Percentiles rank a stretch among this genome's conserved stretches.
phyloP scores from a whole-genome alignment of 257 asterid genomes.

The Solanum pimpinellifolium region DNA sequence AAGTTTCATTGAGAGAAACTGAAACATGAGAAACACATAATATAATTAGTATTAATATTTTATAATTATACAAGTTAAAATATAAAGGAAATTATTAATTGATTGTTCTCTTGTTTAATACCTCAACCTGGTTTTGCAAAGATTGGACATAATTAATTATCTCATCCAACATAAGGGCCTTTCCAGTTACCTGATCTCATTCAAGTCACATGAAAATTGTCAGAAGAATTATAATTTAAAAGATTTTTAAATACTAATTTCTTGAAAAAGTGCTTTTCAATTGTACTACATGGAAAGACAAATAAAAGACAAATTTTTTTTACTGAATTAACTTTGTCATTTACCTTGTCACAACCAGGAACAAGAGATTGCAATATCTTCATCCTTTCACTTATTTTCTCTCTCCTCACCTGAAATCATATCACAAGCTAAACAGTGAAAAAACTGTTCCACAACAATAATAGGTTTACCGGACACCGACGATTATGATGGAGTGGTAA shows the following conservation, averaged over 20 bases:
- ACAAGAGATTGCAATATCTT: slow-evolving; percentile 67
- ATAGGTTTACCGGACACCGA: no score
- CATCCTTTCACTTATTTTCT: slow-evolving; percentile 84
- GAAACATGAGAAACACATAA: neutral
- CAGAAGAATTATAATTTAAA: neutral
- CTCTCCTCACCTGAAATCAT: slow-evolving; percentile 40
- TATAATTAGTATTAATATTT: neutral
- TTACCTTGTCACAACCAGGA: slow-evolving; percentile 87
- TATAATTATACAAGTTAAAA: neutral
- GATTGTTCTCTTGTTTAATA: neutral
- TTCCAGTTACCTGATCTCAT: slow-evolving; percentile 68
- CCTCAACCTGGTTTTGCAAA: slow-evolving; percentile 90
- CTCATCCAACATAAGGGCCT: slow-evolving; percentile 96
- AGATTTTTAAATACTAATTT: neutral
- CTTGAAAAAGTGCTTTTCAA: neutral
- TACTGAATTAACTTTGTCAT: neutral
- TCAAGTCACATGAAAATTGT: slow-evolving; percentile 24
- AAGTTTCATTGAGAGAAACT: slow-evolving; percentile 91
- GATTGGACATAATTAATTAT: slow-evolving; percentile 86
- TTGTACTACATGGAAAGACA: neutral
- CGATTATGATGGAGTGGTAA: no score
- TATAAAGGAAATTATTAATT: neutral
- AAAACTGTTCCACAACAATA: no score
- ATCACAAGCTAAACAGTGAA: no score
- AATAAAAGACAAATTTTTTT: neutral